Evolutionary conservation across 148 eudicot genomes (phyloP).

Genomic region (Bassia scoparia): DNA sequence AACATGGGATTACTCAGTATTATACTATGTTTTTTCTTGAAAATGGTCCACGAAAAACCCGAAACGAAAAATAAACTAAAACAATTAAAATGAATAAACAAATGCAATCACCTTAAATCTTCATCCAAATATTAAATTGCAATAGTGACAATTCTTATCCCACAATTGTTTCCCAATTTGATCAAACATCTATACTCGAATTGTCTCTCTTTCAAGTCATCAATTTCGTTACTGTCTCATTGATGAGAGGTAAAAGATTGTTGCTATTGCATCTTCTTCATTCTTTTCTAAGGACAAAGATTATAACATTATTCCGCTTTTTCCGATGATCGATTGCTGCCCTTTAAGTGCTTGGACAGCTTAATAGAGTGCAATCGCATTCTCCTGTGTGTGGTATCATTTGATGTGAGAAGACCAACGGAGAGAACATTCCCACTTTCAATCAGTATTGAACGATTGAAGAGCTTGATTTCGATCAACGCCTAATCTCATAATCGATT

Average conservation of each 20-base stretch:
- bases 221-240: slow-evolving; percentile 46
- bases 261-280: slow-evolving; percentile 72
- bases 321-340: too few species aligned
- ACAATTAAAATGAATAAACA: too few species aligned
- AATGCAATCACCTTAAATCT: too few species aligned
- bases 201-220: slow-evolving; percentile 49
- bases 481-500: slow-evolving; percentile 68
- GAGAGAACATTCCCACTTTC: slow-evolving; percentile 50
- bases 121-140: too few species aligned
- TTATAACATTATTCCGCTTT: slow-evolving; percentile 50
- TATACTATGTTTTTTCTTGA: too few species aligned
- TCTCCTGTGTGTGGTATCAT: slow-evolving; percentile 41
- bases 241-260: slow-evolving; percentile 63
- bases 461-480: slow-evolving; percentile 63
- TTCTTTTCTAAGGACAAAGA: slow-evolving; percentile 43
- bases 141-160: slow-evolving; percentile 63
- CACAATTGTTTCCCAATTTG: slow-evolving; percentile 49
- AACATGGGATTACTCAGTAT: too few species aligned
- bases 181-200: slow-evolving; percentile 53
- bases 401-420: slow-evolving; percentile 47
- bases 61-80: too few species aligned
- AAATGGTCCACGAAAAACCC: too few species aligned
- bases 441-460: slow-evolving; percentile 49
- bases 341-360: too few species aligned
- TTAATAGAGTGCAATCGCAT: too few species aligned